Base-by-base conservation (phyloP, 768 basidiomycete genomes). In the Calocybe cyanea region DNA sequence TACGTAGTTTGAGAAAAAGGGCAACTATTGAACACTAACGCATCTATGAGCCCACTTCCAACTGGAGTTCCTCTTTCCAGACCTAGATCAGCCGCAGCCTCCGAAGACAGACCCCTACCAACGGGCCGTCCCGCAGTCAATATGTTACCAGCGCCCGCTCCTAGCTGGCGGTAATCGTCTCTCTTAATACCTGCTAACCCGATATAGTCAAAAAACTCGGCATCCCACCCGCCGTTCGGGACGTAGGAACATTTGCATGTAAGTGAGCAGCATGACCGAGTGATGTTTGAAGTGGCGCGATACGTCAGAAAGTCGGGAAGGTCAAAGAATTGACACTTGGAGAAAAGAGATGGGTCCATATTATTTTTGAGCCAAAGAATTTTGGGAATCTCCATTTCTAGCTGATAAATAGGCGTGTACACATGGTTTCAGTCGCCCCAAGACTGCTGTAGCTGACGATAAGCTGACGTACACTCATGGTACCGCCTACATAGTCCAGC, bases 331-430 rank as follows among this genome's bases (percentile, higher is more conserved):
- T 90, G 85, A 66, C 85, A 89, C 43, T 70, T 70, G 18, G 77
- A 64, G 67, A 99, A 98, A 14, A 71, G 72, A 9, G 76, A 67
- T 28, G 25, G 0, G 79, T 60, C 2, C 93, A 98, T 94, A 68
- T 87, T 74, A 49, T 81, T 84, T 65, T 94, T 97, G 34, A 98
- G 76, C 96, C 96, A 98, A 21, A 98, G 81, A 23, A 94, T 86
- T 65, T 98, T 98, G 0, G 95, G 95, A 35, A 97, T 81, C 66
- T 97, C 95, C 96, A 98, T 98, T 66, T 98, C 94, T 34, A 97
- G 77, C 90, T 96, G 51, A 10, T 13, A n/a, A n/a, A n/a, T n/a
- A n/a, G 11, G 14, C 2, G 28, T 11, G 23, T 32, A 31, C 10
- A 18, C 41, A 23, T 7, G 35, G 8, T 38, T n/a, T 35, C 34